These are phyloP conservation scores for Pichia thaimueangensis DNA, from an alignment of 805 yeast species.

Conservation along the genomic window DNA sequence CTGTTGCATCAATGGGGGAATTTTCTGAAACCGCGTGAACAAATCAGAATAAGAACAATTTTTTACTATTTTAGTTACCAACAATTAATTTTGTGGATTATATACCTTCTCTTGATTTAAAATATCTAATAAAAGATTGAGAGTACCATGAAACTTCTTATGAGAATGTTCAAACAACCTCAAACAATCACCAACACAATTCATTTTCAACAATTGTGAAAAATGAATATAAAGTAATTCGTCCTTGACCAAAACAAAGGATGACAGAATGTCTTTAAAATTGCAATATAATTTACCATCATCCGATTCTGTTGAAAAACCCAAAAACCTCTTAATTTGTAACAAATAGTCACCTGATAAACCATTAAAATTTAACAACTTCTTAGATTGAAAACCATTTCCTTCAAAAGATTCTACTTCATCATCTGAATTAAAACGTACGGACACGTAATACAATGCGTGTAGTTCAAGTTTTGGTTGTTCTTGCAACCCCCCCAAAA, in stretches of 20 bases:
- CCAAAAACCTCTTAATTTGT: too few relatives aligned
- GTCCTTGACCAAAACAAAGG: too few relatives aligned
- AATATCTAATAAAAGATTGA: neutral
- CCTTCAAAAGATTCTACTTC: too few relatives aligned
- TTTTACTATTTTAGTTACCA: neutral
- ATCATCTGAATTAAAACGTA: too few relatives aligned
- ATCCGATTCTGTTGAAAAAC: too few relatives aligned
- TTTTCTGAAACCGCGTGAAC: neutral
- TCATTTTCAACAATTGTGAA: neutral
- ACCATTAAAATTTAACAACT: too few relatives aligned
- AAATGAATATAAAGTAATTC: neutral
- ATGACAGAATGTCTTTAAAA: too few relatives aligned
- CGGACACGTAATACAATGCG: too few relatives aligned
- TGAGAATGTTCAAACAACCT: neutral
- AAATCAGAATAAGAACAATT: neutral
- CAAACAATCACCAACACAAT: neutral
- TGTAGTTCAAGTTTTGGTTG: neutral
- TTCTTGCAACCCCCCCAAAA: neutral
- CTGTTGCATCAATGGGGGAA: neutral
- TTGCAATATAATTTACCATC: too few relatives aligned
- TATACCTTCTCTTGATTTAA: neutral
- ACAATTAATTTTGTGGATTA: neutral
- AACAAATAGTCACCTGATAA: too few relatives aligned
- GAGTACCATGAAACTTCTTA: neutral
- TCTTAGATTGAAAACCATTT: too few relatives aligned